Percentiles rank a stretch among this genome's conserved stretches.
Evolutionary conservation across 2,329 filamentous ascomycete genomes (phyloP).

Genomic region (Alternaria brassicae): DNA sequence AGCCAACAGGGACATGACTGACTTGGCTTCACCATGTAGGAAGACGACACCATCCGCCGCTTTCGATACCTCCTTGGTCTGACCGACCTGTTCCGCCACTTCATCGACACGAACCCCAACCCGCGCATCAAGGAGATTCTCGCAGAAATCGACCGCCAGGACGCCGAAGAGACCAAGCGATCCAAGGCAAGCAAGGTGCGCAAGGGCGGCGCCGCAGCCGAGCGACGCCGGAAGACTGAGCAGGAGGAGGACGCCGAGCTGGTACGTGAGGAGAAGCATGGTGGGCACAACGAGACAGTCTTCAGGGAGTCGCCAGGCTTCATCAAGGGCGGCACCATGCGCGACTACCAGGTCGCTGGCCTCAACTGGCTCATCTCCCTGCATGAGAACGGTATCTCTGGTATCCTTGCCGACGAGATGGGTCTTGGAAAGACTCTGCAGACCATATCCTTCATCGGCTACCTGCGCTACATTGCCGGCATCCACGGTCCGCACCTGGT

Average conservation of each 20-base stretch:
- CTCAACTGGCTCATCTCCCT: conserved; percentile 98
- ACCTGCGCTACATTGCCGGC: conserved; percentile 86
- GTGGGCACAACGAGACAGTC: conserved; percentile 77
- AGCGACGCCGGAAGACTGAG: conserved; percentile 86
- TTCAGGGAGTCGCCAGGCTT: conserved; percentile 95
- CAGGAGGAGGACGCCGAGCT: conserved; percentile 96
- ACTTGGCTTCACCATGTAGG: conserved; percentile 59
- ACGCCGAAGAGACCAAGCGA: conserved; percentile 73
- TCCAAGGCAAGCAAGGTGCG: conserved; percentile 77
- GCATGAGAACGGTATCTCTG: conserved; percentile 98
- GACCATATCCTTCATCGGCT: conserved; percentile 95
- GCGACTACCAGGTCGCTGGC: conserved; percentile 94
- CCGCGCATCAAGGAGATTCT: conserved; percentile 94
- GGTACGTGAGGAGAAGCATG: conserved; percentile 83
- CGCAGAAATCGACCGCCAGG: conserved; percentile 91
- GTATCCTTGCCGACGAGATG: conserved; percentile 98
- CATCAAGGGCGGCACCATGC: conserved; percentile 83
- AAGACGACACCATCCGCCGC: conserved; percentile 91
- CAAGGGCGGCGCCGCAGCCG: conserved; percentile 82
- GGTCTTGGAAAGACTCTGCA: conserved; percentile 96
- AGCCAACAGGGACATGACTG: conserved; percentile 3
- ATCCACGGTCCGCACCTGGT: conserved; percentile 92
- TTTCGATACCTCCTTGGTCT: conserved; percentile 95
- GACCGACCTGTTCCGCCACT: conserved; percentile 97
- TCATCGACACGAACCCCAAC: conserved; percentile 97